Percentiles rank a stretch among this genome's conserved stretches.
Conservation (phyloP, 164 flowering plant species). For the Dillenia suffruticosa region DNA sequence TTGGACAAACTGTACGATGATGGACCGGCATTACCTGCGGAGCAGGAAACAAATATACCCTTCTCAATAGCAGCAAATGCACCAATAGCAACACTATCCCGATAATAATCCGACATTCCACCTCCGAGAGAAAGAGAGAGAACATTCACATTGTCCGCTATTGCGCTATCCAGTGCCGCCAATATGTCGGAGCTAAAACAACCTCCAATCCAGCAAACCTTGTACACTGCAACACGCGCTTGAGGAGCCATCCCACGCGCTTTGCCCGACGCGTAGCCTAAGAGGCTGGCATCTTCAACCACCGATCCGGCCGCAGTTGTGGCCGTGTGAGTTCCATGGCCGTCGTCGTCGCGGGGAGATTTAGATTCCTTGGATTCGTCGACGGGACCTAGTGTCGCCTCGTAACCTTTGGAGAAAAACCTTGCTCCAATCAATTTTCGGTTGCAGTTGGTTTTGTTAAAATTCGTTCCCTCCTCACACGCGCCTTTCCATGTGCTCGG, state of each 20-base stretch:
- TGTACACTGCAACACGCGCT: constrained; percentile 10
- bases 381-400: neutral
- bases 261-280: constrained; percentile 11
- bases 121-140: constrained; percentile 15
- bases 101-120: neutral
- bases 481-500: constrained; percentile 14
- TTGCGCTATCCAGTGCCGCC: constrained; percentile 12
- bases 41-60: constrained; percentile 15
- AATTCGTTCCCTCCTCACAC: constrained; percentile 6
- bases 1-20: neutral
- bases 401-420: constrained; percentile 11
- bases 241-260: constrained; percentile 15
- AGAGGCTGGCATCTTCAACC: constrained; percentile 8
- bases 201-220: constrained; percentile 10
- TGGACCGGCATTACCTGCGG: constrained; percentile 21
- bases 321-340: constrained; percentile 20
- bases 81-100: constrained; percentile 4
- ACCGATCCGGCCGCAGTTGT: constrained; percentile 13
- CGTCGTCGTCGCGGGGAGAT: constrained; percentile 8
- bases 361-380: neutral
- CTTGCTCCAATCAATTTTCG: constrained; percentile 14
- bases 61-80: constrained; percentile 16
- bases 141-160: constrained; percentile 10
- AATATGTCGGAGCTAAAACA: constrained; percentile 11
- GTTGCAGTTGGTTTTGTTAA: constrained; percentile 6